Evolutionary conservation across 2,329 filamentous ascomycete species (phyloP).

Genomic region (Xylaria multiplex): DNA sequence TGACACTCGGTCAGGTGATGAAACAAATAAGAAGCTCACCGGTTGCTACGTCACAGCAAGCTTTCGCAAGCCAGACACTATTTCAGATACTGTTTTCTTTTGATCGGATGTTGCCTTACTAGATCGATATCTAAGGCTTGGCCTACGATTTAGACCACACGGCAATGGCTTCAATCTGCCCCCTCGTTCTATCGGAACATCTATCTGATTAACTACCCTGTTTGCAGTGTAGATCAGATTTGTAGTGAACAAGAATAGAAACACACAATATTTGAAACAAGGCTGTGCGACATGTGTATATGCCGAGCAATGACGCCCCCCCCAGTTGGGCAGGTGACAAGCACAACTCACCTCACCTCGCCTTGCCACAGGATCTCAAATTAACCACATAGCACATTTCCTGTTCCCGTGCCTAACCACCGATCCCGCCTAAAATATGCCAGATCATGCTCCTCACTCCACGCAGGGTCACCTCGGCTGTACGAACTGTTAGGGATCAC

Average conservation of each 20-base stretch:
- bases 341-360: conserved; percentile 19
- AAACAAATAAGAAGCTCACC: conserved; percentile 24
- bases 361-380: conserved; percentile 33
- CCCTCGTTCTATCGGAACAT: background rate
- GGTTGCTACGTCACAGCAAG: conserved; percentile 22
- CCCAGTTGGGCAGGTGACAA: conserved; percentile 30
- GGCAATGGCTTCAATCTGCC: conserved; percentile 8
- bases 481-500: too few relatives aligned
- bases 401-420: background rate
- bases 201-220: conserved; percentile 14
- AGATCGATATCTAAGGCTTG: conserved; percentile 26
- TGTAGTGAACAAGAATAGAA: conserved; percentile 31
- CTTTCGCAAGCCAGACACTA: background rate
- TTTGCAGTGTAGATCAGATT: conserved; percentile 21
- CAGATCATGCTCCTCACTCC: conserved; percentile 12
- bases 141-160: conserved; percentile 24
- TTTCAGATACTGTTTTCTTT: conserved; percentile 6
- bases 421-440: conserved; percentile 11
- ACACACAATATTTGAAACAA: conserved; percentile 29
- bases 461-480: background rate
- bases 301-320: conserved; percentile 21
- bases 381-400: conserved; percentile 9
- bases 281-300: conserved; percentile 30
- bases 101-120: conserved; percentile 2
- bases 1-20: conserved; percentile 23